Percentiles rank a stretch among this genome's conserved stretches.
Conservation (phyloP, 495 filamentous ascomycete species). For the Penicillium flavigenum region DNA sequence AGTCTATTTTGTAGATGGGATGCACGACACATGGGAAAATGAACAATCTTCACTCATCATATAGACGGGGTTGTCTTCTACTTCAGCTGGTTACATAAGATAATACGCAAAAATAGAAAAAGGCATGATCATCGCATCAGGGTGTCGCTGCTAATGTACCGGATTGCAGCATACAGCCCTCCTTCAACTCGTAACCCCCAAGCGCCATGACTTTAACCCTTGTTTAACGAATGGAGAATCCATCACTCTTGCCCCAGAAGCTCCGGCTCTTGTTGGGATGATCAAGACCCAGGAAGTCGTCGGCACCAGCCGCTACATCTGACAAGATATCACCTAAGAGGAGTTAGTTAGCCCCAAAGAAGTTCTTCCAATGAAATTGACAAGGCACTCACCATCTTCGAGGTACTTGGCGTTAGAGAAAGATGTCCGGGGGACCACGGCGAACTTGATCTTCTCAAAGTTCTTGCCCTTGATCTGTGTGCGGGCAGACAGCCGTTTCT, state of each 20-base stretch:
- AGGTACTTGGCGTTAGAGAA: conserved; percentile 80
- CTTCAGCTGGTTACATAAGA: conserved; percentile 12
- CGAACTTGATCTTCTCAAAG: conserved; percentile 98
- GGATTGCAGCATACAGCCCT: conserved; percentile 27
- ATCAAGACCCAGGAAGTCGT: conserved; percentile 87
- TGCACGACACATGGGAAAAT: conserved; percentile 1
- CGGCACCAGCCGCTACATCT: conserved; percentile 62
- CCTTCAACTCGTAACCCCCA: conserved; percentile 20
- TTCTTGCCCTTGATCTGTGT: conserved; percentile 96
- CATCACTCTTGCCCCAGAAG: conserved; percentile 60
- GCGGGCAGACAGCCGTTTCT: conserved; percentile 81
- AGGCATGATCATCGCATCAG: conserved; percentile 23
- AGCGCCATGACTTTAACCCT: conserved; percentile 23
- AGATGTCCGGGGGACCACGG: conserved; percentile 65
- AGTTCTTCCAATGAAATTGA: background rate
- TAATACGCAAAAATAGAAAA: conserved; percentile 9
- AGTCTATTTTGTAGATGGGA: background rate
- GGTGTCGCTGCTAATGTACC: conserved; percentile 30
- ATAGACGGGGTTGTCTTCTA: conserved; percentile 24
- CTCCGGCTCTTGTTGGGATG: conserved; percentile 73
- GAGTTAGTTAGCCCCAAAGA: conserved; percentile 18
- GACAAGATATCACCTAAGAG: conserved; percentile 75
- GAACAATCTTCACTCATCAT: conserved; percentile 16
- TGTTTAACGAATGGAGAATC: conserved; percentile 64
- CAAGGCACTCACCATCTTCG: conserved; percentile 69